Conservation (phyloP, 805 yeast species). For the Schwanniomyces yamadae region DNA sequence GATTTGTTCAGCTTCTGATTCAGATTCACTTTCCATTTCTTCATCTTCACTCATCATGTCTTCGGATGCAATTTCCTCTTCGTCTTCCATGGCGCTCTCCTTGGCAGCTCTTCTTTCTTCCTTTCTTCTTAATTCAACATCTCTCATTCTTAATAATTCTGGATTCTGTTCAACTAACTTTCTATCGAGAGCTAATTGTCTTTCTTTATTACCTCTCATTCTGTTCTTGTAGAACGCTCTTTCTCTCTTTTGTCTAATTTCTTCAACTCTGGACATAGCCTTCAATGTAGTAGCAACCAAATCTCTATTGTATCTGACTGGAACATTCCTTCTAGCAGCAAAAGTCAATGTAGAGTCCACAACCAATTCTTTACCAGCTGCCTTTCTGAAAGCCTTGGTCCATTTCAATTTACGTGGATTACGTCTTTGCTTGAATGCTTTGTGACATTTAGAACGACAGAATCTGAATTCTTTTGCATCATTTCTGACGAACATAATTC, state of each 20-base stretch:
- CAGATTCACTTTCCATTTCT: conserved; percentile 44
- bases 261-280: conserved; percentile 95
- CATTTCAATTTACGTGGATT: conserved; percentile 97
- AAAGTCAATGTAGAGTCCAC: conserved; percentile 95
- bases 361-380: conserved; percentile 98
- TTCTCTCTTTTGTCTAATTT: conserved; percentile 94
- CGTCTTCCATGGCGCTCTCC: conserved; percentile 47
- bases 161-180: conserved; percentile 88
- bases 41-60: conserved; percentile 41
- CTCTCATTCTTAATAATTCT: conserved; percentile 87
- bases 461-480: conserved; percentile 97
- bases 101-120: conserved; percentile 69
- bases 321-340: conserved; percentile 96
- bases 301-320: conserved; percentile 96
- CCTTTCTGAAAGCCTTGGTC: conserved; percentile 99
- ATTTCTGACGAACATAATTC: conserved; percentile 96
- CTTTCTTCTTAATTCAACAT: conserved; percentile 79
- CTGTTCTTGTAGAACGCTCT: conserved; percentile 98
- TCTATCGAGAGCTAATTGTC: conserved; percentile 79
- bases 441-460: conserved; percentile 97
- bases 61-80: conserved; percentile 43
- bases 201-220: conserved; percentile 96
- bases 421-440: conserved; percentile 95
- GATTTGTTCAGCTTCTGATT: conserved; percentile 45
- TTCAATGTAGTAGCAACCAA: conserved; percentile 88